Base-by-base conservation (phyloP, 192 early-diverging fungal genomes). In the Obelidium mucronatum region DNA sequence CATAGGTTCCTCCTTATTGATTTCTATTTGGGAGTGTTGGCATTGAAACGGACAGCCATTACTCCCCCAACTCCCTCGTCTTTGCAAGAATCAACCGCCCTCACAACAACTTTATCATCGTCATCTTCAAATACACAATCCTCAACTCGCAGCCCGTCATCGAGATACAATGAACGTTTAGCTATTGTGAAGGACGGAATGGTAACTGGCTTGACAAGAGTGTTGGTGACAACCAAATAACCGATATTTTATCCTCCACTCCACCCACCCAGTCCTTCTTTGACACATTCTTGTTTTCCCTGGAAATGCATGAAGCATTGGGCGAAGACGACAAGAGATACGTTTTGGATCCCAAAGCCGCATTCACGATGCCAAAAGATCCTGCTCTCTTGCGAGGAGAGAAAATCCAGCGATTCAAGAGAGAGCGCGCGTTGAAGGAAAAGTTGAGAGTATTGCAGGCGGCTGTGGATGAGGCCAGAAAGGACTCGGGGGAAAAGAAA, bases 401-500 rank as follows among this genome's bases (percentile, higher is more conserved):
- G 53, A 93, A 96, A 75, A 92, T 94, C 79, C 90, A 85, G 0
- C 84, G 92, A 1, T 91, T 87, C 66, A 92, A 93, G 62, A 84
- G 93, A 8, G 95, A 97, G 76, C 91, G 93, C 76, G 88, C 85
- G 28, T 76, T 88, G n/a, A 88, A 87, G 73, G 79, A 84, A 37
- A 83, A 84, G 58, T 82, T 93, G 39, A 79, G 88, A 55, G 53
- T 68, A 15, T 74, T 83, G 30, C 75, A 76, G 37, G 63, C 53
- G 1, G 64, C 62, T 31, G 62, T 80, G 33, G 56, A 62, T 19
- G 35, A 31, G 28, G 69, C 69, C 6, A 35, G 54, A 3, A 54
- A 59, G 19, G 69, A 71, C 36, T 8, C 69, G 22, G 61, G 37
- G 67, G 42, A 8, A 22, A 22, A 40, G 1, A 11, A 19, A 35